Evolutionary conservation across 1,284 basidiomycete species (phyloP), one percentile per base, ranked within the genome.

Genomic region (Ceratobasidium theobromae): DNA sequence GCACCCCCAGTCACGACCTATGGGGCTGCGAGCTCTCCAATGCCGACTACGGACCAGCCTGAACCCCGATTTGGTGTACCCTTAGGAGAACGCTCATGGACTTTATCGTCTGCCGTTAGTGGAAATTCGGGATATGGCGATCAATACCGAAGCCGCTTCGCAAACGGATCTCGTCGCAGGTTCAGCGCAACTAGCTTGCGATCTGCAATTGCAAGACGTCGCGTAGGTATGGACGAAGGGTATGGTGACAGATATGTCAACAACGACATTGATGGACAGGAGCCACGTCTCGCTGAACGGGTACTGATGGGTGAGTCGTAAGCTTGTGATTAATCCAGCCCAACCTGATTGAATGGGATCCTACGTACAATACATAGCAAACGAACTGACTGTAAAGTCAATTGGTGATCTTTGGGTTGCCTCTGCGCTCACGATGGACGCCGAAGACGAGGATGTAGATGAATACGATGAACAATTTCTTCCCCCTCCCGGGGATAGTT

Each of bases 381-480:
- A 95, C 75, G 92, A 95, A 75, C 89, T 93, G 73, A 88, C 90
- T 0, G 91, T 95, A 4, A 92, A 89, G 55, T 89, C 88, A 69
- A 89, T 96, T 70, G 89, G 91, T 2, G 93, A 95, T 77, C 79
- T 96, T 12, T 96, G 94, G 93, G 90, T 96, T 67, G 93, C 93
- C 11, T 88, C 93, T 23, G 94, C 94, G 2, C 92, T 94, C 79
- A 93, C 92, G 68, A 90, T 86, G 9, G 93, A 95, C 71, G 89
- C 90, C 38, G 73, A 74, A 38, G 72, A 74, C 25, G 88, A 91
- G 69, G 85, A 91, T 21, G 9, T 46, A 3, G 88, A 88, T 70
- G 85, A 86, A 71, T 80, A 80, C 45, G 83, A 69, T 33, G 71
- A 71, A 23, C 45, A 33, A 12, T 16, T 57, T 30, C 5, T 30